Evolutionary conservation across 2,329 filamentous ascomycete species (phyloP).

Genomic region (Gremmenia infestans): DNA sequence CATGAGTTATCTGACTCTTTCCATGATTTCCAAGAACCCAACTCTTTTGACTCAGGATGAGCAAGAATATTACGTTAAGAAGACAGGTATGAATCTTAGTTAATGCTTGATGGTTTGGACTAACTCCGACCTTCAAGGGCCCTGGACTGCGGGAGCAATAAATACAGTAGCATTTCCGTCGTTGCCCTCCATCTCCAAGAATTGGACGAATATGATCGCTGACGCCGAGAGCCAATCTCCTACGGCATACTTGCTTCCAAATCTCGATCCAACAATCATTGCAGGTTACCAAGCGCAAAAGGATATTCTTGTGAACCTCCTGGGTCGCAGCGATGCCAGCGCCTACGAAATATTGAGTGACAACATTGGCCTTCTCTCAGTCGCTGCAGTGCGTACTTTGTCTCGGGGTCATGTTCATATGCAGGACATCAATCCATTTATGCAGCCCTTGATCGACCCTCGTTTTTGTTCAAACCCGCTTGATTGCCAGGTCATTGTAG

Average conservation of each 20-base stretch:
- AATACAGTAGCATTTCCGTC: conserved; percentile 27
- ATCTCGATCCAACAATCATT: conserved; percentile 19
- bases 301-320: conserved; percentile 12
- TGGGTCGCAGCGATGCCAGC: conserved; percentile 17
- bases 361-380: conserved; percentile 21
- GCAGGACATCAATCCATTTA: conserved; percentile 34
- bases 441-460: conserved; percentile 43
- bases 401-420: conserved; percentile 56
- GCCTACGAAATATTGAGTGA: conserved; percentile 24
- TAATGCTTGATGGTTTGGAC: neutral
- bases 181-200: conserved; percentile 18
- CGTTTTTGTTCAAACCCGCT: conserved; percentile 24
- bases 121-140: conserved; percentile 11
- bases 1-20: conserved; percentile 17
- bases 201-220: conserved; percentile 16
- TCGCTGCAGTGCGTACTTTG: conserved; percentile 45
- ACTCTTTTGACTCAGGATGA: conserved; percentile 12
- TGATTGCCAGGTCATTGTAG: conserved; percentile 20
- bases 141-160: conserved; percentile 24
- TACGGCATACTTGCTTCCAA: conserved; percentile 15
- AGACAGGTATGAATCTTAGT: conserved; percentile 16
- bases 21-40: conserved; percentile 16
- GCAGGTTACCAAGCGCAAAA: conserved; percentile 23
- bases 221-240: conserved; percentile 16
- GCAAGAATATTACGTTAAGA: conserved; percentile 25